Conservation (phyloP, 148 eudicot species). For the Amaranthus hypochondriacus region DNA sequence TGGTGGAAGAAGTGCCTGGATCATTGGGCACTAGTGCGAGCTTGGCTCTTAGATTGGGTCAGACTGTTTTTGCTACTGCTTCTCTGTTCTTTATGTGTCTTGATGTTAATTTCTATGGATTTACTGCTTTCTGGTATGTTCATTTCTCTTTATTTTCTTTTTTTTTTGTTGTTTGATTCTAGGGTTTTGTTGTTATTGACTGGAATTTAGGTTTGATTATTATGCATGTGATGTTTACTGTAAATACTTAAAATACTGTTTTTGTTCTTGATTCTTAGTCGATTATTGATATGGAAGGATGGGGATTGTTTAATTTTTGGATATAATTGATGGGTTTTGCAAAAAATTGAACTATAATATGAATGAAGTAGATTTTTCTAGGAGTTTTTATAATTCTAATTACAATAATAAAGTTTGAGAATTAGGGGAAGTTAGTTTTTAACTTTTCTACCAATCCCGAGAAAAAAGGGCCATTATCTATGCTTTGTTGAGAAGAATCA, state of each 20-base stretch:
- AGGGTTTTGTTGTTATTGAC: not conserved
- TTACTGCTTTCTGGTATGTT: slow-evolving; percentile 69
- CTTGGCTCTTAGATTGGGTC: slow-evolving; percentile 67
- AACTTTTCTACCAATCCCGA: no score
- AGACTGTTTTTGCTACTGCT: slow-evolving; percentile 54
- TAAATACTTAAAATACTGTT: not conserved
- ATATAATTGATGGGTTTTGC: no score
- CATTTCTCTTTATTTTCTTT: not conserved
- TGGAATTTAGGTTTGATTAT: not conserved
- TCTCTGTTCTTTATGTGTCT: slow-evolving; percentile 86
- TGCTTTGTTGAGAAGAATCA: no score
- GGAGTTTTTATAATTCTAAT: no score
- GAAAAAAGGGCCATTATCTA: no score
- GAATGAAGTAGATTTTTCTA: no score
- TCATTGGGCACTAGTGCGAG: slow-evolving; percentile 76
- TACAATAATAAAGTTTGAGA: no score
- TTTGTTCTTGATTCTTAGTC: not conserved
- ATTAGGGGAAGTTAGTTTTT: no score
- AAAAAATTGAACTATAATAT: no score
- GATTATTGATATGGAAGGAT: not conserved
- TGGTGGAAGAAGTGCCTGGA: slow-evolving; percentile 65
- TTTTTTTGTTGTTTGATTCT: not conserved
- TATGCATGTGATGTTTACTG: not conserved
- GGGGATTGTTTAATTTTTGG: not conserved
- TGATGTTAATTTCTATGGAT: slow-evolving; percentile 56